Conservation (phyloP, 345 rosid species). For the Eucalyptus curtisii region DNA sequence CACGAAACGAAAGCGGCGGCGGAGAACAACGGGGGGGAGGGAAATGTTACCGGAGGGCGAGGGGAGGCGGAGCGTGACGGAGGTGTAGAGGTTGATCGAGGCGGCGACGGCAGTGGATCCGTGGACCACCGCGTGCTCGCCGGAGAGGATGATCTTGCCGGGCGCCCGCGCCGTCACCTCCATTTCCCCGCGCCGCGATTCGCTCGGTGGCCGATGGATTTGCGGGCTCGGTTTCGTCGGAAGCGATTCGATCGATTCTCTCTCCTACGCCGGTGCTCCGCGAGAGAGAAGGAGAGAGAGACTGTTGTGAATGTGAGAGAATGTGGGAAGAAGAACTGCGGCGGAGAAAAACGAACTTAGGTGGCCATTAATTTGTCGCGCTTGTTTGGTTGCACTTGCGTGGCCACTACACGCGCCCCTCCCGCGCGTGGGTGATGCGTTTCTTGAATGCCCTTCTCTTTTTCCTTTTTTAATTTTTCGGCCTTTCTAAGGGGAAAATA, state of each 20-base stretch:
- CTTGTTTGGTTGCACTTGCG: not conserved
- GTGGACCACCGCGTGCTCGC: conserved; percentile 97
- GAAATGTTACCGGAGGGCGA: conserved; percentile 26
- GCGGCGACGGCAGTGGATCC: conserved; percentile 91
- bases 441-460: not conserved
- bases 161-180: conserved; percentile 92
- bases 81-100: conserved; percentile 74
- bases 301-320: not conserved
- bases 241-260: not conserved
- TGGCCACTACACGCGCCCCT: not conserved
- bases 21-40: not conserved
- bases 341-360: not conserved
- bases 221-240: not conserved
- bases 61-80: conserved; percentile 44
- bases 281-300: not conserved
- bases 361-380: not conserved
- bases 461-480: no score
- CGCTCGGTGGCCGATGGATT: not conserved
- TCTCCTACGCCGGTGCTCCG: not conserved
- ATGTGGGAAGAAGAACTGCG: not conserved
- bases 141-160: conserved; percentile 86
- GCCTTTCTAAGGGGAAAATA: not conserved
- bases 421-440: not conserved
- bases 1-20: not conserved
- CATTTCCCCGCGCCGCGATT: conserved; percentile 16